phyloP scores from a whole-genome alignment of 2,329 filamentous ascomycete species.

The Fusarium sp. region DNA sequence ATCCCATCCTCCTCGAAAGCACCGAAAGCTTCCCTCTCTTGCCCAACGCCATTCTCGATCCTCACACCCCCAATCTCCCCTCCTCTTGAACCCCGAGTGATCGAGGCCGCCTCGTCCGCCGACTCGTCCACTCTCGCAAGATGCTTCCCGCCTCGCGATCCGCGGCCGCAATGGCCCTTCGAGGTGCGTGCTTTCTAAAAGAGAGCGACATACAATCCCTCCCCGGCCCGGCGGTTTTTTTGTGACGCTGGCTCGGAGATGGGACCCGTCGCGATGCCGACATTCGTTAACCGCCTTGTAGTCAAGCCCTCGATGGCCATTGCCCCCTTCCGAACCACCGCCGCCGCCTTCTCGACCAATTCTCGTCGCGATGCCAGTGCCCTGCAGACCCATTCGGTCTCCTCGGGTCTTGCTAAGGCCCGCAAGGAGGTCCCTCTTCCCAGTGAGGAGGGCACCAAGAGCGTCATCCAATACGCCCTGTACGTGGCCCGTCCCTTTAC shows the following conservation, averaged over 20 bases:
- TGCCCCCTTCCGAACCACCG: constrained; percentile 72
- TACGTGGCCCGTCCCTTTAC: constrained; percentile 61
- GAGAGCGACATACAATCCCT: background rate
- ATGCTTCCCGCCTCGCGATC: constrained; percentile 65
- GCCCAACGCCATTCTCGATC: constrained; percentile 23
- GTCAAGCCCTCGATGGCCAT: constrained; percentile 75
- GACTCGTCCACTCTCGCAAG: constrained; percentile 37
- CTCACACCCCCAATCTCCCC: constrained; percentile 30
- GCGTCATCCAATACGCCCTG: constrained; percentile 87
- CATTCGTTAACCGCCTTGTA: constrained; percentile 50
- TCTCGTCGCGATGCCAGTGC: constrained; percentile 73
- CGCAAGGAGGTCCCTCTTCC: constrained; percentile 80
- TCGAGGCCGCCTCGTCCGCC: constrained; percentile 35
- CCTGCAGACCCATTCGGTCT: constrained; percentile 64
- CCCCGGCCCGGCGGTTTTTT: constrained; percentile 38
- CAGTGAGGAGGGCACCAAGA: constrained; percentile 84
- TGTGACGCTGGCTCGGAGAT: constrained; percentile 22
- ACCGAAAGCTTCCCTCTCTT: constrained; percentile 35
- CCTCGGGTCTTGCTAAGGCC: constrained; percentile 64
- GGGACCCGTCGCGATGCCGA: constrained; percentile 14
- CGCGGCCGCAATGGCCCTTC: constrained; percentile 64
- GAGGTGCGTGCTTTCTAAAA: constrained; percentile 55
- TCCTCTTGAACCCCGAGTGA: constrained; percentile 33
- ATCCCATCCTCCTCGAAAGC: constrained; percentile 43
- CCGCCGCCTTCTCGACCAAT: constrained; percentile 73